A percentile compares a stretch with the other conserved stretches of the same genome.
Evolutionary conservation across 2,329 filamentous ascomycete genomes (phyloP).

Genomic region (Septoria petroselini): DNA sequence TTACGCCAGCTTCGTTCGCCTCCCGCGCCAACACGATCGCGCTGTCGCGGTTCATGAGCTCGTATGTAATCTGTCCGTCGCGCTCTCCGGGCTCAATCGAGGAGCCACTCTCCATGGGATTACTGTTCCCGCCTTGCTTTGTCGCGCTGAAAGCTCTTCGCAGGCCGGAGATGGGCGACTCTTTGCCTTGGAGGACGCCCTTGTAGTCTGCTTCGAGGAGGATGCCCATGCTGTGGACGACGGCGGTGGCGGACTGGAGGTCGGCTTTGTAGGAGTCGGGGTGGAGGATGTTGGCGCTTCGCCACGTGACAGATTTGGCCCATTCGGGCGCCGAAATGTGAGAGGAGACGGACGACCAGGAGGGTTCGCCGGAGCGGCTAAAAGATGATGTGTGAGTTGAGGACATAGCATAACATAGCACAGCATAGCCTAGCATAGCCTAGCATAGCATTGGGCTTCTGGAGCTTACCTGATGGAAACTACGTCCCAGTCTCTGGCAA

Average conservation of each 20-base stretch:
- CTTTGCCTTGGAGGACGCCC: conserved; percentile 76
- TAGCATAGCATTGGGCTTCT: not conserved
- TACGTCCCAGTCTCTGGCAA: conserved; percentile 83
- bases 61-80: conserved; percentile 83
- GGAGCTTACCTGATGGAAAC: conserved; percentile 75
- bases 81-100: conserved; percentile 63
- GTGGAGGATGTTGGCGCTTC: conserved; percentile 79
- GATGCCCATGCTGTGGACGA: conserved; percentile 95
- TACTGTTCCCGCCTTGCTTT: conserved; percentile 57
- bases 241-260: conserved; percentile 73
- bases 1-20: conserved; percentile 61
- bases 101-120: conserved; percentile 65
- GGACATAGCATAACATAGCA: too few species aligned
- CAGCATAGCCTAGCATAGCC: too few species aligned
- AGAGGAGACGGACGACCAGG: conserved; percentile 76
- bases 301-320: conserved; percentile 81
- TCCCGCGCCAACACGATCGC: conserved; percentile 81
- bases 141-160: conserved; percentile 71
- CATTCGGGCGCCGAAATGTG: conserved; percentile 70
- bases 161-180: conserved; percentile 76
- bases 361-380: conserved; percentile 85
- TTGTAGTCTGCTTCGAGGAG: conserved; percentile 98
- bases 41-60: conserved; percentile 91
- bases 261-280: conserved; percentile 75
- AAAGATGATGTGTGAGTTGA: not conserved